Conservation (phyloP, 2,329 filamentous ascomycete genomes). For the Aspergillus sp. region DNA sequence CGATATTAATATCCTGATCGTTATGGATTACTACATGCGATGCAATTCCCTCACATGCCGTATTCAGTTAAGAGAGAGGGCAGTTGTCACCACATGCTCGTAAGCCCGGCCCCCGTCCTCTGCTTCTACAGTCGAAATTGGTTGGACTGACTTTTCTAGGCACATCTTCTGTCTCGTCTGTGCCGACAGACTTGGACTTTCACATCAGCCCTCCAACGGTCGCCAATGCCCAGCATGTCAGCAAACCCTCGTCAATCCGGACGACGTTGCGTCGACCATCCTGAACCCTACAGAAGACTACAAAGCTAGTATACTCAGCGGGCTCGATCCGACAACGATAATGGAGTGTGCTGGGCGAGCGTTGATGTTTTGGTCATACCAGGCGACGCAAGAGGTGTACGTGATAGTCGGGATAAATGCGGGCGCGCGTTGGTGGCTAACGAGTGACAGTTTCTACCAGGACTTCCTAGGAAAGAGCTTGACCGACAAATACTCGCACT, state of each 20-base stretch:
- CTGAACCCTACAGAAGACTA: conserved; percentile 80
- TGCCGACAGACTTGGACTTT: conserved; percentile 57
- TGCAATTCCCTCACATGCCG: conserved; percentile 79
- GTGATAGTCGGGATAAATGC: conserved; percentile 12
- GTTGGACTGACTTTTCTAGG: conserved; percentile 36
- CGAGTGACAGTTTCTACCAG: conserved; percentile 58
- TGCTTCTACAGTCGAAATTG: too few species aligned
- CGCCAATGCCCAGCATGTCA: conserved; percentile 69
- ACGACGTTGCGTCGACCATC: conserved; percentile 64
- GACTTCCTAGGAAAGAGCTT: conserved; percentile 64
- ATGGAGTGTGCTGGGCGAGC: conserved; percentile 80
- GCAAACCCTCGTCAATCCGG: conserved; percentile 57
- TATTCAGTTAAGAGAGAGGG: conserved; percentile 57
- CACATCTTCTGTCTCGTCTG: conserved; percentile 81
- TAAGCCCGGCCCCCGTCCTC: conserved; percentile 29
- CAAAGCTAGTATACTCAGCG: conserved; percentile 77
- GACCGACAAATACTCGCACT: conserved; percentile 59
- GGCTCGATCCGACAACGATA: conserved; percentile 68
- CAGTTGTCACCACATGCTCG: conserved; percentile 87
- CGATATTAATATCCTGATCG: background rate
- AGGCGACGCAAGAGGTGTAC: conserved; percentile 74
- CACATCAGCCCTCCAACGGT: conserved; percentile 44
- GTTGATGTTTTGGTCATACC: conserved; percentile 78
- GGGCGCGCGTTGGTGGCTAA: conserved; percentile 3
- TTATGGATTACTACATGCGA: conserved; percentile 65